Conservation (phyloP, 306 rosid species). For the Glycine tomentella region DNA sequence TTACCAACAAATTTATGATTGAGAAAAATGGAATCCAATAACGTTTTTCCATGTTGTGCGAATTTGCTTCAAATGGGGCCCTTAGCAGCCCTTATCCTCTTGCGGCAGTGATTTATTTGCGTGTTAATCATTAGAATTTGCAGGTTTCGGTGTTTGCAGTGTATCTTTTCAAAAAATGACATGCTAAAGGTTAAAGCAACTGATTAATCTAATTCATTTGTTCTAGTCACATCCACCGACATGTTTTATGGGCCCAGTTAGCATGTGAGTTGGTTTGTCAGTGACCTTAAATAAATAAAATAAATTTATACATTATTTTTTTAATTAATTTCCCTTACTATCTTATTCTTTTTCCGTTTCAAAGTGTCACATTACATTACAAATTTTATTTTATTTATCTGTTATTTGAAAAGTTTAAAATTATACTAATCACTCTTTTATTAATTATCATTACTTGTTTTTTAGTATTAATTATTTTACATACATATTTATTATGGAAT, state of each 20-base stretch:
- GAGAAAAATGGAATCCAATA: slow-evolving; percentile 28
- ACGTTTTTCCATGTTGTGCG: slow-evolving; percentile 18
- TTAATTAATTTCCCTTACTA: no score
- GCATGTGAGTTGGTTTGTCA: slow-evolving; percentile 30
- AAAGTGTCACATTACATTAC: no score
- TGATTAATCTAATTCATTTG: not conserved
- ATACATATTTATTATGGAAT: no score
- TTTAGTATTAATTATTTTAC: no score
- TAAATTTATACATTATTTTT: no score
- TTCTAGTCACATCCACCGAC: slow-evolving; percentile 41
- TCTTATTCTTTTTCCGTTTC: no score
- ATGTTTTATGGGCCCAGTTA: slow-evolving; percentile 18
- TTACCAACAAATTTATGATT: not conserved
- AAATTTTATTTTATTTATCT: no score
- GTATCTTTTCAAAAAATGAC: not conserved
- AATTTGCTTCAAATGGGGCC: slow-evolving; percentile 32
- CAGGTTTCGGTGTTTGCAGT: slow-evolving; percentile 4
- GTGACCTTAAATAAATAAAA: not conserved
- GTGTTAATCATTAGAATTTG: slow-evolving; percentile 12
- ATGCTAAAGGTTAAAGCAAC: slow-evolving; percentile 11
- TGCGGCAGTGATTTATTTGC: no score
- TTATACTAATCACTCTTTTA: no score
- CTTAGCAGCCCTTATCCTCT: not conserved
- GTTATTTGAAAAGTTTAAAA: no score
- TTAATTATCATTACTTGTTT: no score